These are phyloP conservation scores for Apiotrichum sp. DNA, from an alignment of 1,284 basidiomycete species.

Conservation along the genomic window DNA sequence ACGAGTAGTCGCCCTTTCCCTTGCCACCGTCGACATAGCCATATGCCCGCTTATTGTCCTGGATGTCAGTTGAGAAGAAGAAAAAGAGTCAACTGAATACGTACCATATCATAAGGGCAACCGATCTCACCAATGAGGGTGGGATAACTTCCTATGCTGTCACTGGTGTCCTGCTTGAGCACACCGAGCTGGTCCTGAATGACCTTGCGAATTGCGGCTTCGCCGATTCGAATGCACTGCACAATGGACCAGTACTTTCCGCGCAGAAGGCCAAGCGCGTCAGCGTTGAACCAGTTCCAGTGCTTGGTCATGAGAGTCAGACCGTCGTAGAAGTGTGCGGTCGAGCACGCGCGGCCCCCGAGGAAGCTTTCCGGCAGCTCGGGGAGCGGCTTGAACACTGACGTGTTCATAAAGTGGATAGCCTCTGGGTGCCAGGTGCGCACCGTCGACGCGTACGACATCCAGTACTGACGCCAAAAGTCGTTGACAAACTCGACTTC, in stretches of 20 bases:
- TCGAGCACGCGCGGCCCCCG: constrained; percentile 66
- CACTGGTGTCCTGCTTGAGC: constrained; percentile 60
- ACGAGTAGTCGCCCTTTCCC: constrained; percentile 68
- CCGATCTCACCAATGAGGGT: constrained; percentile 95
- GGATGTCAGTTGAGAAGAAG: neutral
- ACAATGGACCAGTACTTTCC: constrained; percentile 67
- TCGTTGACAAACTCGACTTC: constrained; percentile 60
- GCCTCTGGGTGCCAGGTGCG: constrained; percentile 71
- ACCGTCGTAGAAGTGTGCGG: constrained; percentile 93
- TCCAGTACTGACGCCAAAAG: constrained; percentile 77
- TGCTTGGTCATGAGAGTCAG: constrained; percentile 66
- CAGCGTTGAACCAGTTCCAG: constrained; percentile 90
- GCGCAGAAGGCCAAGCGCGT: constrained; percentile 63
- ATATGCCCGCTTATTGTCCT: constrained; percentile 71
- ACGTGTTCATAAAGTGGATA: constrained; percentile 85
- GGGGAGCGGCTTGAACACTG: constrained; percentile 76
- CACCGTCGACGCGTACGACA: constrained; percentile 60
- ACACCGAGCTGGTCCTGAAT: constrained; percentile 78
- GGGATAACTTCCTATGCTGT: constrained; percentile 63
- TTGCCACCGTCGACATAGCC: constrained; percentile 72
- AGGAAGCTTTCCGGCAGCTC: constrained; percentile 57
- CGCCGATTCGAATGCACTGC: constrained; percentile 61
- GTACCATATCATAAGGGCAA: constrained; percentile 77
- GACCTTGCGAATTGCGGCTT: constrained; percentile 70
- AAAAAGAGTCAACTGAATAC: no score